Evolutionary conservation across 1,284 basidiomycete genomes (phyloP).

Genomic region (Erythrobasidium hasegawianum): DNA sequence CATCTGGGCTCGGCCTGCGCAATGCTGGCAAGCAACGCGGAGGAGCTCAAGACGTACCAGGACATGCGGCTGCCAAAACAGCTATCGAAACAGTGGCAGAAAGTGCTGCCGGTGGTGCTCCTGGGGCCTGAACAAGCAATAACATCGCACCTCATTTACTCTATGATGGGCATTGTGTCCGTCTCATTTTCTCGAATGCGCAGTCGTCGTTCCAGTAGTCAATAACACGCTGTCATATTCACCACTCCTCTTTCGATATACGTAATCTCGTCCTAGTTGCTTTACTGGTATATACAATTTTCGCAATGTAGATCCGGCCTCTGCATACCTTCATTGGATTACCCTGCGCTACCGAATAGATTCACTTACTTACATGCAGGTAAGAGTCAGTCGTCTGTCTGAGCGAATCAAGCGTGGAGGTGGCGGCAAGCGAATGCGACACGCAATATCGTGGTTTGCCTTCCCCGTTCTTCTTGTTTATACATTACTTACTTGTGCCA

Average conservation of each 20-base stretch:
- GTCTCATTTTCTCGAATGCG: background rate
- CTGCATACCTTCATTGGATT: too few relatives aligned
- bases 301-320: too few relatives aligned
- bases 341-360: too few relatives aligned
- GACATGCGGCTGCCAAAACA: slow-evolving; percentile 41
- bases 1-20: slow-evolving; percentile 39
- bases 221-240: background rate
- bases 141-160: background rate
- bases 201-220: background rate
- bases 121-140: background rate
- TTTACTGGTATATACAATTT: too few relatives aligned
- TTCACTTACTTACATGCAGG: too few relatives aligned
- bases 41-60: slow-evolving; percentile 37
- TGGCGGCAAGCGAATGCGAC: too few relatives aligned
- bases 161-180: background rate
- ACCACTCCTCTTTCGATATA: background rate
- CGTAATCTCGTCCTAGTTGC: too few relatives aligned
- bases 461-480: too few relatives aligned
- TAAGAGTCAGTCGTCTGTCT: too few relatives aligned
- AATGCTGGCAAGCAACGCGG: slow-evolving; percentile 34
- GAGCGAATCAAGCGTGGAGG: too few relatives aligned
- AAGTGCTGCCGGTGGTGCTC: slow-evolving; percentile 6
- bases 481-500: too few relatives aligned
- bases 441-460: too few relatives aligned
- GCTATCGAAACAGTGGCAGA: slow-evolving; percentile 38